Conservation (phyloP, 139 green algal species). For the Bryopsis sp. region DNA sequence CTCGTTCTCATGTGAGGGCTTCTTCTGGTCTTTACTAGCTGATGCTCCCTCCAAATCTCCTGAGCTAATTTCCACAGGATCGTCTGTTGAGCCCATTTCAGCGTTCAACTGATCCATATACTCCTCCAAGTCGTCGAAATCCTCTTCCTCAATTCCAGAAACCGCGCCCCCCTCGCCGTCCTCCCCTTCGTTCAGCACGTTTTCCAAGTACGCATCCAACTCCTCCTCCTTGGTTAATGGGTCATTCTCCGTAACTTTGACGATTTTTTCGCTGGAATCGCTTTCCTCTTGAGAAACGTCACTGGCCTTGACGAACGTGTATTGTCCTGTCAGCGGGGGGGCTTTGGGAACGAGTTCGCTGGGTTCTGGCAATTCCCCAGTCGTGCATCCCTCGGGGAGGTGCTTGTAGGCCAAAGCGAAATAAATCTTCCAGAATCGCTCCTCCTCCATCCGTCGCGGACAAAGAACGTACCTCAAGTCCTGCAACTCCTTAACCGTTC, state of each 20-base stretch:
- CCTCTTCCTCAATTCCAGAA: too few species aligned
- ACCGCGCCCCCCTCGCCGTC: neutral
- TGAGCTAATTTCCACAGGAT: too few species aligned
- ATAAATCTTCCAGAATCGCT: conserved; percentile 75
- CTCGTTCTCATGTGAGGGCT: too few species aligned
- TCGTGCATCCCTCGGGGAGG: conserved; percentile 25
- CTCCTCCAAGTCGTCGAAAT: conserved; percentile 2
- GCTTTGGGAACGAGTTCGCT: neutral
- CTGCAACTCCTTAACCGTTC: conserved; percentile 55
- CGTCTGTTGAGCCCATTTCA: neutral
- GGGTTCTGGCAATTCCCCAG: neutral
- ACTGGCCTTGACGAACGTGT: too few species aligned
- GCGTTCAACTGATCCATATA: conserved; percentile 2
- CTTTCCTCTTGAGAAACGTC: neutral
- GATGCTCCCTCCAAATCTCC: too few species aligned
- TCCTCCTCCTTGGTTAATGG: neutral
- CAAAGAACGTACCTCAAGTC: conserved; percentile 73
- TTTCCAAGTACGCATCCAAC: conserved; percentile 5
- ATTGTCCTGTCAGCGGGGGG: neutral
- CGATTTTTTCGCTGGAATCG: neutral
- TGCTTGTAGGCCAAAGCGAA: conserved; percentile 43
- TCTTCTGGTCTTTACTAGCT: too few species aligned
- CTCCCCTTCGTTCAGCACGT: neutral
- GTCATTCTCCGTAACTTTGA: neutral
- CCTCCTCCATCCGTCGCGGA: conserved; percentile 66